A percentile compares a stretch with the other conserved stretches of the same genome.
Conservation (phyloP, 495 filamentous ascomycete genomes). For the Penicillium paradoxum region DNA sequence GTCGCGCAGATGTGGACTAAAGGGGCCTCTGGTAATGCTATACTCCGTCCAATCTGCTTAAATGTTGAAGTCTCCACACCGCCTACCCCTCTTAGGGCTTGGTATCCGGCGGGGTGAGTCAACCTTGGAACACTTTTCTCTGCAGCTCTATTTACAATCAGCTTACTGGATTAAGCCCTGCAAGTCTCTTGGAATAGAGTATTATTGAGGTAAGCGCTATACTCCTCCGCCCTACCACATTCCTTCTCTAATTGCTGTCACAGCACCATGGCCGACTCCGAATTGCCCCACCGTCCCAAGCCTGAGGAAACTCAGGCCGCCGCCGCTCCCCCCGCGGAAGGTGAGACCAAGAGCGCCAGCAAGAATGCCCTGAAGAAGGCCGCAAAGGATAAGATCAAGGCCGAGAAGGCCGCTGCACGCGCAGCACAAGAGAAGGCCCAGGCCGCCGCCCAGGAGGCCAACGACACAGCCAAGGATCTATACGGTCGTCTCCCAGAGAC, state of each 20-base stretch:
- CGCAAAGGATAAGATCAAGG: slow-evolving; percentile 64
- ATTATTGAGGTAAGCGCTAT: slow-evolving; percentile 17
- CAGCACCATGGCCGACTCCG: slow-evolving; percentile 43
- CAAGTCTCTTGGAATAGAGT: slow-evolving; percentile 11
- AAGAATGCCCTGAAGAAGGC: slow-evolving; percentile 65
- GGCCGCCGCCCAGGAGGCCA: slow-evolving; percentile 47
- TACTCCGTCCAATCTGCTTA: no score
- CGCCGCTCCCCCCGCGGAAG: slow-evolving; percentile 33
- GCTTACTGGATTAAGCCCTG: slow-evolving; percentile 2
- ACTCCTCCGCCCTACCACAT: not conserved
- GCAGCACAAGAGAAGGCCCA: slow-evolving; percentile 49
- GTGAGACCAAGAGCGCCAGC: slow-evolving; percentile 44
- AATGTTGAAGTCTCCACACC: not conserved
- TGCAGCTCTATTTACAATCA: slow-evolving; percentile 7
- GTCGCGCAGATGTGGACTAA: no score
- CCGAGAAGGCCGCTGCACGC: slow-evolving; percentile 54
- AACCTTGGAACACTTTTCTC: slow-evolving; percentile 14
- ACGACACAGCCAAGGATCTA: slow-evolving; percentile 66
- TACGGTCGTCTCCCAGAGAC: slow-evolving; percentile 52
- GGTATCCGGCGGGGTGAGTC: slow-evolving; percentile 34
- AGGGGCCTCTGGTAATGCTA: no score
- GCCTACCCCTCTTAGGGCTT: slow-evolving; percentile 38
- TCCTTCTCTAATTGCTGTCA: slow-evolving; percentile 6
- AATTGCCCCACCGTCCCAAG: slow-evolving; percentile 46
- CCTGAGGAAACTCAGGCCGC: slow-evolving; percentile 37